These are phyloP conservation scores for Saturnispora mendoncae DNA, from an alignment of 805 yeast species.

Conservation along the genomic window DNA sequence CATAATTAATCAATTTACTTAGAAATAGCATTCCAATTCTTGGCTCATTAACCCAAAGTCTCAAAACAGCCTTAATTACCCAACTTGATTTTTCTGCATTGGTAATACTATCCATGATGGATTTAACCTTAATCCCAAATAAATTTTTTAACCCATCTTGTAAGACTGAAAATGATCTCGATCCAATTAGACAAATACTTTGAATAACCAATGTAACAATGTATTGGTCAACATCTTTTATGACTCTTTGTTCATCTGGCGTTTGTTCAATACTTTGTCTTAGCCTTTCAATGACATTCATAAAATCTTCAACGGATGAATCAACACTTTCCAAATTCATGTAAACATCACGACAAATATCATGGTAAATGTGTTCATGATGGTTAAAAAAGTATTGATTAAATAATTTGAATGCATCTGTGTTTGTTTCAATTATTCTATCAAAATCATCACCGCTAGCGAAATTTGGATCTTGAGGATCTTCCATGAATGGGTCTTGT, in stretches of 20 bases:
- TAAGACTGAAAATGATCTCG: conserved; percentile 77
- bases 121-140: conserved; percentile 22
- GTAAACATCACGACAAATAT: conserved; percentile 27
- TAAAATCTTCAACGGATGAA: conserved; percentile 21
- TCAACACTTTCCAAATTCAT: conserved; percentile 27
- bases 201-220: conserved; percentile 58
- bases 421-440: conserved; percentile 16
- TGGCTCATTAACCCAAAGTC: conserved; percentile 59
- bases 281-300: conserved; percentile 20
- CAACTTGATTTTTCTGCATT: conserved; percentile 30
- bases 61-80: conserved; percentile 48
- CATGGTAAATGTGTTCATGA: conserved; percentile 28
- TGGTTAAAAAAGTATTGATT: conserved; percentile 29
- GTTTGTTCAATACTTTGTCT: conserved; percentile 16
- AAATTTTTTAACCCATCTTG: conserved; percentile 38
- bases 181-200: conserved; percentile 71
- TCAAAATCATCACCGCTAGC: conserved; percentile 13
- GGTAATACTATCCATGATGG: conserved; percentile 19
- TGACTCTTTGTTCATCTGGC: conserved; percentile 10
- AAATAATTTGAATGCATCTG: conserved; percentile 26
- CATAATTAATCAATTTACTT: conserved; percentile 41
- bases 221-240: conserved; percentile 30
- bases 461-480: conserved; percentile 13
- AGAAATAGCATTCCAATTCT: conserved; percentile 55
- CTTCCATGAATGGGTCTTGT: conserved; percentile 12